Conservation (phyloP, 1,139 yeast species). For the Meyerozyma smithsonii region DNA sequence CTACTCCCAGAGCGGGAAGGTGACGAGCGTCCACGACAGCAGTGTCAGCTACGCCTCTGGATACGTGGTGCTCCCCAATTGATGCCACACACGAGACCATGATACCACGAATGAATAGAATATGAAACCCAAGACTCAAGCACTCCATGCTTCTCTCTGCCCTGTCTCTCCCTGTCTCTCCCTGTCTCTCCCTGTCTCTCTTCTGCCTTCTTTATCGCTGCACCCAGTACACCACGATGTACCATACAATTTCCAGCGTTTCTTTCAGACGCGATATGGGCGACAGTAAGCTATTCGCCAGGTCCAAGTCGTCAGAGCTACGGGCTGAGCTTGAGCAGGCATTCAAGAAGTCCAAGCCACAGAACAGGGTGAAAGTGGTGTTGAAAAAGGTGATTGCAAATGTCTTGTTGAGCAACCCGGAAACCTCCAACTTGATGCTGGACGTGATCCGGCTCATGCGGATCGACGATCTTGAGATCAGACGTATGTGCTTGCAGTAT, state of each 20-base stretch:
- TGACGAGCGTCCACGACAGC: slow-evolving; percentile 47
- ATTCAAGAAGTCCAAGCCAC: slow-evolving; percentile 49
- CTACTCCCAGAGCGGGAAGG: slow-evolving; percentile 74
- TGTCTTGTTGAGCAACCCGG: slow-evolving; percentile 76
- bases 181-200: not conserved
- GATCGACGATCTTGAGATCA: slow-evolving; percentile 65
- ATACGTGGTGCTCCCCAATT: slow-evolving; percentile 30
- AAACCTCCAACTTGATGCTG: slow-evolving; percentile 62
- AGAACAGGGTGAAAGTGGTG: slow-evolving; percentile 49
- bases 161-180: not conserved
- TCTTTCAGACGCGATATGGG: slow-evolving; percentile 24
- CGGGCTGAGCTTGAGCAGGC: slow-evolving; percentile 52
- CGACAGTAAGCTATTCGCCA: slow-evolving; percentile 39
- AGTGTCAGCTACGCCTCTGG: slow-evolving; percentile 93
- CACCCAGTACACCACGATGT: not conserved
- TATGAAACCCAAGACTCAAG: not conserved
- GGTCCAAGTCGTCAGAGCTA: slow-evolving; percentile 50
- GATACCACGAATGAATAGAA: not conserved
- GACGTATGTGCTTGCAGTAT: slow-evolving; percentile 63
- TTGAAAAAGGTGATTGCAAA: slow-evolving; percentile 79
- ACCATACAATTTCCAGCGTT: not conserved
- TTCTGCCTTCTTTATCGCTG: too few relatives aligned
- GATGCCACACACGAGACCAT: not conserved
- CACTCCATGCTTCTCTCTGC: not conserved
- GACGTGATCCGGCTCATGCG: slow-evolving; percentile 62